Conservation (phyloP, 345 rosid genomes). For the Turnera subulata region DNA sequence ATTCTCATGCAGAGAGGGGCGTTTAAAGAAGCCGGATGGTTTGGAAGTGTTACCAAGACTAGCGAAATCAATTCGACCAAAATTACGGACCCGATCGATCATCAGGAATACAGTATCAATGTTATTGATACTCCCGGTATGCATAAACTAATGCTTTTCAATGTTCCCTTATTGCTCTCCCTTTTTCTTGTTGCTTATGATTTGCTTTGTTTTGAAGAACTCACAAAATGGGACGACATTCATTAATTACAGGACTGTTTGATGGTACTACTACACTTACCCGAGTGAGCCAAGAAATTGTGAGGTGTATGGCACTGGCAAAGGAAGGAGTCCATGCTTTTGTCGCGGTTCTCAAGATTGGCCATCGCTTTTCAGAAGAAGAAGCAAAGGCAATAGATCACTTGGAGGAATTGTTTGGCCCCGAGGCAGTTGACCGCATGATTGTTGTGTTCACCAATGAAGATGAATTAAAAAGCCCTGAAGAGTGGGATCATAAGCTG, state of each 20-base stretch:
- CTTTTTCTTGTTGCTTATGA: too few relatives aligned
- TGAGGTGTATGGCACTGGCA: slow-evolving; percentile 70
- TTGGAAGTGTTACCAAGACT: too few relatives aligned
- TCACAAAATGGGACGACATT: neutral
- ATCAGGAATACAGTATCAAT: slow-evolving; percentile 64
- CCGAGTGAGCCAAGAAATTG: slow-evolving; percentile 73
- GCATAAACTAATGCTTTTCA: too few relatives aligned
- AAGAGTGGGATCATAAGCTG: slow-evolving; percentile 70
- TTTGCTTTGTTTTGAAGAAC: too few relatives aligned
- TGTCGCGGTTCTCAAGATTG: slow-evolving; percentile 60
- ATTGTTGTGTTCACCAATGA: slow-evolving; percentile 92
- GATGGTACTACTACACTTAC: slow-evolving; percentile 60
- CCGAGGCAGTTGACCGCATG: slow-evolving; percentile 67
- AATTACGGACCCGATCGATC: neutral
- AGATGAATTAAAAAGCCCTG: slow-evolving; percentile 75
- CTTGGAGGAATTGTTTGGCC: slow-evolving; percentile 70
- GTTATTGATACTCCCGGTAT: slow-evolving; percentile 95
- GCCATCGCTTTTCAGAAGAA: slow-evolving; percentile 63
- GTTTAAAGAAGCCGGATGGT: too few relatives aligned
- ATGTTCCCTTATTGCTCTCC: too few relatives aligned
- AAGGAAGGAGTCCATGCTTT: slow-evolving; percentile 89
- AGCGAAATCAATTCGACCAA: too few relatives aligned
- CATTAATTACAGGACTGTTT: slow-evolving; percentile 81
- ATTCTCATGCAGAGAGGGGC: too few relatives aligned
- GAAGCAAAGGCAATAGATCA: slow-evolving; percentile 58